Evolutionary conservation across 2,329 filamentous ascomycete genomes (phyloP).

Genomic region (Colletotrichum sp.): DNA sequence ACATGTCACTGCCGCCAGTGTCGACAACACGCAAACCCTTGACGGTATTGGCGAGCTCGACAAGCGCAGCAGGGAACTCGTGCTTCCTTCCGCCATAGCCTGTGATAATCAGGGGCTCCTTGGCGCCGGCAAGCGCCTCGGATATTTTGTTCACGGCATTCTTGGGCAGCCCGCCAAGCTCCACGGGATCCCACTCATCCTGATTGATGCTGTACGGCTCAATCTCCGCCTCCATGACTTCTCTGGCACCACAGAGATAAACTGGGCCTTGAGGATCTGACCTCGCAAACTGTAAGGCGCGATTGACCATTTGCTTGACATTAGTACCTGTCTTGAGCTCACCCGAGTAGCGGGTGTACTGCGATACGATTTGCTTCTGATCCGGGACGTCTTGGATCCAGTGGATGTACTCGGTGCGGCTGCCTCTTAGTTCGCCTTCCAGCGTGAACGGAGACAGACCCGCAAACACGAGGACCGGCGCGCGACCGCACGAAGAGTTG

Average conservation of each 20-base stretch:
- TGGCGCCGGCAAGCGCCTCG: slow-evolving; percentile 65
- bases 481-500: slow-evolving; percentile 73
- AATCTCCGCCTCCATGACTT: slow-evolving; percentile 85
- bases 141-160: slow-evolving; percentile 64
- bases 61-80: slow-evolving; percentile 62
- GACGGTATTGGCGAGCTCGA: slow-evolving; percentile 70
- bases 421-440: slow-evolving; percentile 74
- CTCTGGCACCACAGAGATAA: slow-evolving; percentile 74
- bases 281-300: slow-evolving; percentile 76
- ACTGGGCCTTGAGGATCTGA: slow-evolving; percentile 77
- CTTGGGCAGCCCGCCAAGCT: slow-evolving; percentile 64
- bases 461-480: slow-evolving; percentile 75
- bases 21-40: slow-evolving; percentile 76
- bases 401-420: slow-evolving; percentile 77
- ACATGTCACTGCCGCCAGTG: slow-evolving; percentile 81
- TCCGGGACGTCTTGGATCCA: slow-evolving; percentile 81
- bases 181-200: slow-evolving; percentile 72
- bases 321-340: slow-evolving; percentile 82
- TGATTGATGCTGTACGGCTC: slow-evolving; percentile 73
- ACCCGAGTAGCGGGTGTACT: slow-evolving; percentile 79
- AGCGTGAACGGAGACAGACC: slow-evolving; percentile 74
- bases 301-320: slow-evolving; percentile 83
- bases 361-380: slow-evolving; percentile 75
- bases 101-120: slow-evolving; percentile 72
- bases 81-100: slow-evolving; percentile 77